Conservation (phyloP, 148 eudicot species). For the Linanthus parryae region DNA sequence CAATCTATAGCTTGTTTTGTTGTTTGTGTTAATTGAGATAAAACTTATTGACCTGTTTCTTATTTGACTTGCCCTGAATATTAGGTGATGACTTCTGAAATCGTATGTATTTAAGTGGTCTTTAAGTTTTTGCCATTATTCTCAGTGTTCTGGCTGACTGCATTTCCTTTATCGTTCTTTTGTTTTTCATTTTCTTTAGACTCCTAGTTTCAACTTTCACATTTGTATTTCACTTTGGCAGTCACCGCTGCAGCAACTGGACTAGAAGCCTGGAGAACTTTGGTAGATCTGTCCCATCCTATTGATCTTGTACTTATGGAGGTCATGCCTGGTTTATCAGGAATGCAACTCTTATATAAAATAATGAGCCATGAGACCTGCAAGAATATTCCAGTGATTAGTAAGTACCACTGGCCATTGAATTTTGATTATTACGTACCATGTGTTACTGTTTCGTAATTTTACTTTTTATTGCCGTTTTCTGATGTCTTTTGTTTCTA, state of each 20-base stretch:
- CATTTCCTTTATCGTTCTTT: too few species aligned
- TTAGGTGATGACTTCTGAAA: too few species aligned
- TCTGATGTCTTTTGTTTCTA: conserved; percentile 24
- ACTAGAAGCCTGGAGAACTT: conserved; percentile 50
- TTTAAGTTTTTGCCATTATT: too few species aligned
- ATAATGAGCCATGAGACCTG: conserved; percentile 70
- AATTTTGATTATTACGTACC: not conserved
- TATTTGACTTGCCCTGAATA: too few species aligned
- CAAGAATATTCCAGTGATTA: conserved; percentile 72
- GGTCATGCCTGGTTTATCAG: conserved; percentile 72
- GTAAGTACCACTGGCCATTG: conserved; percentile 38
- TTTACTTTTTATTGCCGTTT: not conserved
- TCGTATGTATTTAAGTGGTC: too few species aligned
- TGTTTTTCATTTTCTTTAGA: not conserved
- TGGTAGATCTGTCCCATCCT: conserved; percentile 50
- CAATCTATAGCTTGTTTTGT: too few species aligned
- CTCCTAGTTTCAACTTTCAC: not conserved
- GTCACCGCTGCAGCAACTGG: conserved; percentile 54
- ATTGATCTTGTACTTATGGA: conserved; percentile 74
- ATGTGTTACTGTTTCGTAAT: not conserved
- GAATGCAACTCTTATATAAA: conserved; percentile 62
- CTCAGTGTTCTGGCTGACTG: too few species aligned
- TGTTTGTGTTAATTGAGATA: too few species aligned
- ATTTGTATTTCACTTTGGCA: conserved; percentile 18
- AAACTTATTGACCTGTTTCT: too few species aligned